Conservation (phyloP, 176 grass and related monocot species). For the Canna indica region DNA sequence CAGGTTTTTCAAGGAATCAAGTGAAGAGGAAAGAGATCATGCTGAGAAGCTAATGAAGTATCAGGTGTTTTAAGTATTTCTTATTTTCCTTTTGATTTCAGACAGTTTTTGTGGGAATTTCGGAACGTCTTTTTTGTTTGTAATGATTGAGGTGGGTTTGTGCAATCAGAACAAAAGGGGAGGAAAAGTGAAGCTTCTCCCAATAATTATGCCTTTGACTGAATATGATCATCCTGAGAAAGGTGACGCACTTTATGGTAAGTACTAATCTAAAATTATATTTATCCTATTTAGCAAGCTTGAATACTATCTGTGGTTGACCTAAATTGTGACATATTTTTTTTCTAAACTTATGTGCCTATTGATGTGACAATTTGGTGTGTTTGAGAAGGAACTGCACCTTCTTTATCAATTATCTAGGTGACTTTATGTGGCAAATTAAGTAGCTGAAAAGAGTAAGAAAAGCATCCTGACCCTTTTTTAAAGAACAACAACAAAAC, state of each 20-base stretch:
- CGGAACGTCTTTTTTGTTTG: neutral
- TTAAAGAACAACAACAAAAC: too few species aligned
- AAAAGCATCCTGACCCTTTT: too few species aligned
- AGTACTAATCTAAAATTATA: slow-evolving; percentile 5
- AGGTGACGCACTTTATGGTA: slow-evolving; percentile 80
- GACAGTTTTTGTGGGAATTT: neutral
- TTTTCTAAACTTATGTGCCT: too few species aligned
- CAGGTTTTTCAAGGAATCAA: slow-evolving; percentile 90
- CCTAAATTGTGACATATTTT: too few species aligned
- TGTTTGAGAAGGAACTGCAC: too few species aligned
- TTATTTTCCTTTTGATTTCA: neutral
- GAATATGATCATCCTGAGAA: slow-evolving; percentile 93
- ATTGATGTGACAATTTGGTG: too few species aligned
- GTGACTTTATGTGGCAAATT: too few species aligned
- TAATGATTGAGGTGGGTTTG: neutral
- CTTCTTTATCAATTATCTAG: too few species aligned
- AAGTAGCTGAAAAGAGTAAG: too few species aligned
- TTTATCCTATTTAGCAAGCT: neutral
- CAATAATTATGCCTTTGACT: slow-evolving; percentile 35
- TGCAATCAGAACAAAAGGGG: slow-evolving; percentile 42
- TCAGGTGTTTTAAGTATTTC: slow-evolving; percentile 29
- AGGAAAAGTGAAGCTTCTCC: slow-evolving; percentile 45
- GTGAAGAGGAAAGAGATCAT: slow-evolving; percentile 59
- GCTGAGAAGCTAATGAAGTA: slow-evolving; percentile 83
- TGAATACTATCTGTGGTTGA: too few species aligned